A percentile compares a stretch with the other conserved stretches of the same genome.
Conservation (phyloP, 139 green algal genomes). For the Coccomyxa sp. region DNA sequence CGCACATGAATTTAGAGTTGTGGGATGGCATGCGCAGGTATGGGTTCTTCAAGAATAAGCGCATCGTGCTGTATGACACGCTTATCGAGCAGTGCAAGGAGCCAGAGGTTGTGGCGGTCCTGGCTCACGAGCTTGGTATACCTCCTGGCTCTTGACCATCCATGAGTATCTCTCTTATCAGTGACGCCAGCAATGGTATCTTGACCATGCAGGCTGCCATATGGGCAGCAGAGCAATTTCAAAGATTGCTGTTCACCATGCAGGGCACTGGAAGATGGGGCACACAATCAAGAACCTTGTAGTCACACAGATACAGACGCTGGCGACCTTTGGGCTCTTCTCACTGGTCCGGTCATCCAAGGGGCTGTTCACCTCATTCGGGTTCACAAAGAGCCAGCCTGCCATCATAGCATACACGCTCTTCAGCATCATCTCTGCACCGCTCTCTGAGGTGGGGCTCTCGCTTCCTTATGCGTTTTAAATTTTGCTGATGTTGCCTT, state of each 20-base stretch:
- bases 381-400: constrained; percentile 62
- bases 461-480: not conserved
- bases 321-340: constrained; percentile 73
- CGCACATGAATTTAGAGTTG: not conserved
- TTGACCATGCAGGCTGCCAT: not conserved
- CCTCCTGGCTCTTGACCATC: not conserved
- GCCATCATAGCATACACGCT: constrained; percentile 79
- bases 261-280: constrained; percentile 82
- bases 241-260: not conserved
- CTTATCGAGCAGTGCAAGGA: constrained; percentile 55
- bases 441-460: constrained; percentile 65
- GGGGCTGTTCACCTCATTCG: constrained; percentile 70
- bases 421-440: constrained; percentile 70
- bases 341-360: constrained; percentile 40
- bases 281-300: constrained; percentile 75
- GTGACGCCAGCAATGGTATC: not conserved
- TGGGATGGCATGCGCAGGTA: no score
- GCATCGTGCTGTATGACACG: constrained; percentile 91
- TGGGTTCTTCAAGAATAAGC: constrained; percentile 90
- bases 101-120: constrained; percentile 68
- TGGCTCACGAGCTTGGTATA: constrained; percentile 79
- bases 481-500: not conserved
- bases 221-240: not conserved
- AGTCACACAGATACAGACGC: constrained; percentile 44
- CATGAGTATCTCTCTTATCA: not conserved